phyloP scores from a whole-genome alignment of 495 filamentous ascomycete species.

The Trichoderma orchidacearum region DNA sequence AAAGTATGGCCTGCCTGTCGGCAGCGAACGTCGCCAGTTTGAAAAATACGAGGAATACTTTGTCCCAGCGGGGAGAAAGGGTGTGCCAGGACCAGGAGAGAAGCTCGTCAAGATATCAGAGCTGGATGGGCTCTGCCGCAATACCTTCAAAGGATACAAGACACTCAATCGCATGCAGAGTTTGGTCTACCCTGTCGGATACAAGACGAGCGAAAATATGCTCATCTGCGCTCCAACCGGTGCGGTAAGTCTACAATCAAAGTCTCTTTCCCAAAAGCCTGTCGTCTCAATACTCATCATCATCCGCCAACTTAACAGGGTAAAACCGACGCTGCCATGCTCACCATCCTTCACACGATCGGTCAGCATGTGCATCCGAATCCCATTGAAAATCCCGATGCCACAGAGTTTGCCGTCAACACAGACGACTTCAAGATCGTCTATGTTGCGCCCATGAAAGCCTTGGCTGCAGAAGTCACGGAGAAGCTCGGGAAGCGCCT shows the following conservation, averaged over 20 bases:
- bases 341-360: constrained; percentile 82
- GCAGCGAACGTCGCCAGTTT: constrained; percentile 39
- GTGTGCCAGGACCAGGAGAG: constrained; percentile 51
- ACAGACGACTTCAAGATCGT: constrained; percentile 93
- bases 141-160: constrained; percentile 93
- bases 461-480: constrained; percentile 88
- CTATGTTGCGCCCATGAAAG: constrained; percentile 98
- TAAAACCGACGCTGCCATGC: constrained; percentile 98
- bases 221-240: constrained; percentile 95
- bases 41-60: constrained; percentile 76
- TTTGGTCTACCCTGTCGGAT: constrained; percentile 87
- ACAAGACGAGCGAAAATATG: constrained; percentile 96
- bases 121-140: constrained; percentile 78
- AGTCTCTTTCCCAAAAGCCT: neutral
- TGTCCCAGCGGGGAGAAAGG: constrained; percentile 74
- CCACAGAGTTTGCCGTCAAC: constrained; percentile 62
- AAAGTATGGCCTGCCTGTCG: constrained; percentile 61
- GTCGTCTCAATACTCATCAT: neutral
- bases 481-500: constrained; percentile 91
- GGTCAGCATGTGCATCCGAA: constrained; percentile 71
- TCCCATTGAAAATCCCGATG: constrained; percentile 58
- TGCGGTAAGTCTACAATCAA: constrained; percentile 40
- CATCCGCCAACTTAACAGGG: constrained; percentile 38
- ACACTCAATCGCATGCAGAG: constrained; percentile 95
- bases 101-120: constrained; percentile 65